Percentiles rank a stretch among this genome's conserved stretches.
These are phyloP conservation scores for Nigrospora osmanthi DNA, from an alignment of 2,329 filamentous ascomycete species.

Conservation along the genomic window DNA sequence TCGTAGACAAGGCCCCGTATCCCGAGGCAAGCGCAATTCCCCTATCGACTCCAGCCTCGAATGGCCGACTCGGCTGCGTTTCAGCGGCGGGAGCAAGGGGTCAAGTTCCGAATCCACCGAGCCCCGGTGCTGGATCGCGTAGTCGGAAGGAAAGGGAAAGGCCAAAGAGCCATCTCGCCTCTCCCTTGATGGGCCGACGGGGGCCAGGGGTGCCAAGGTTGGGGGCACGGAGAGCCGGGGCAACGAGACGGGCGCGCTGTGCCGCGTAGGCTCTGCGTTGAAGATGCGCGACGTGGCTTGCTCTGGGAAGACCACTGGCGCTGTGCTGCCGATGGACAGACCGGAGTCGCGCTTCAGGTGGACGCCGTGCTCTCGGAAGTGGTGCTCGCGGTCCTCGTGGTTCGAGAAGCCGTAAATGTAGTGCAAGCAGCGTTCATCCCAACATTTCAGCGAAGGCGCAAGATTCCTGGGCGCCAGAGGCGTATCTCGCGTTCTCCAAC, in stretches of 20 bases:
- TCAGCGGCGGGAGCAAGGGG: slow-evolving; percentile 45
- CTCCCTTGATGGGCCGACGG: slow-evolving; percentile 25
- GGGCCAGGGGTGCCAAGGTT: slow-evolving; percentile 25
- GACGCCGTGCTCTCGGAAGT: slow-evolving; percentile 36
- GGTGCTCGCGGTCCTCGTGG: slow-evolving; percentile 41
- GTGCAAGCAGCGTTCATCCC: slow-evolving; percentile 45
- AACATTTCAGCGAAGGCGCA: slow-evolving; percentile 41
- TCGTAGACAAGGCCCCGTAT: slow-evolving; percentile 40
- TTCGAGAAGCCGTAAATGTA: slow-evolving; percentile 51
- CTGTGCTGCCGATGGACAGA: slow-evolving; percentile 29
- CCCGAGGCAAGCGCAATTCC: slow-evolving; percentile 42
- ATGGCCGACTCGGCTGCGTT: slow-evolving; percentile 43
- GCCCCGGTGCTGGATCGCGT: slow-evolving; percentile 25
- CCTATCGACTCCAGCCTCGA: slow-evolving; percentile 49
- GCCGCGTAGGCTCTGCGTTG: slow-evolving; percentile 23
- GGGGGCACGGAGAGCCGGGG: slow-evolving; percentile 27
- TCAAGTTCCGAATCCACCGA: slow-evolving; percentile 41
- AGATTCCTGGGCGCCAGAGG: slow-evolving; percentile 25
- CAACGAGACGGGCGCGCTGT: slow-evolving; percentile 30
- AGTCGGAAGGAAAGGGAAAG: slow-evolving; percentile 32
- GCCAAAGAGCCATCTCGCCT: slow-evolving; percentile 31
- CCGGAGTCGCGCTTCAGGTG: slow-evolving; percentile 36
- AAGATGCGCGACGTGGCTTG: slow-evolving; percentile 19
- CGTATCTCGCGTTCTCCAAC: slow-evolving; percentile 29
- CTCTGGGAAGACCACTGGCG: slow-evolving; percentile 26